Conservation (phyloP, 306 rosid species). For the Fragaria vesca region DNA sequence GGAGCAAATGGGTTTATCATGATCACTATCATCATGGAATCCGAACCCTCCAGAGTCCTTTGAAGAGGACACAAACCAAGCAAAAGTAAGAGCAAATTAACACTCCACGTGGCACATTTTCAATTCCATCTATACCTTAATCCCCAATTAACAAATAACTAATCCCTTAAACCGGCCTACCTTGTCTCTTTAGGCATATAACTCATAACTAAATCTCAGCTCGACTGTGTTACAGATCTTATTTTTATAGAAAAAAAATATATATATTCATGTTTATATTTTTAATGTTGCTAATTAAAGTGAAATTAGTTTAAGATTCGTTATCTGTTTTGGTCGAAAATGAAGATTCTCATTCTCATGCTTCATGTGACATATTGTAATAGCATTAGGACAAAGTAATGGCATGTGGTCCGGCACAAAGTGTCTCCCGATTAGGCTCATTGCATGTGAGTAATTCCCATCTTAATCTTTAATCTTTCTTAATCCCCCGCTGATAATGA, state of each 20-base stretch:
- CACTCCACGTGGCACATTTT: slow-evolving; percentile 7
- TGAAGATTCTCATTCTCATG: not conserved
- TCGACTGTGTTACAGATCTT: too few relatives aligned
- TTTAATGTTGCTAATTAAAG: not conserved
- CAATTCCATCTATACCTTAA: not conserved
- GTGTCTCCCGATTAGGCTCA: slow-evolving; percentile 15
- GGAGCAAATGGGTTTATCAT: not conserved
- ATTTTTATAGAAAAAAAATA: too few relatives aligned
- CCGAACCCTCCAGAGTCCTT: not conserved
- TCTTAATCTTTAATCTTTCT: slow-evolving; percentile 7
- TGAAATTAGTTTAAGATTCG: not conserved
- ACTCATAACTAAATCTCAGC: too few relatives aligned
- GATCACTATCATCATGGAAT: slow-evolving; percentile 7
- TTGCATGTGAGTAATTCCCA: slow-evolving; percentile 14
- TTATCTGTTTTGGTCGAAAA: not conserved
- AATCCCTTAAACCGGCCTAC: not conserved
- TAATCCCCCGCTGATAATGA: not conserved
- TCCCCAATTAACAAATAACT: not conserved
- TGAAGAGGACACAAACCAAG: not conserved
- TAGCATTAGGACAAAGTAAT: slow-evolving; percentile 1
- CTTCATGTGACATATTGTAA: slow-evolving; percentile 5
- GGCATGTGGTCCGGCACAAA: slow-evolving; percentile 23
- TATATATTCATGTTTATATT: too few relatives aligned
- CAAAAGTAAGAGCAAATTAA: not conserved
- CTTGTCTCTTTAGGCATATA: not conserved